phyloP scores from a whole-genome alignment of 2,329 filamentous ascomycete species.

The Tolypocladium nubicola region DNA sequence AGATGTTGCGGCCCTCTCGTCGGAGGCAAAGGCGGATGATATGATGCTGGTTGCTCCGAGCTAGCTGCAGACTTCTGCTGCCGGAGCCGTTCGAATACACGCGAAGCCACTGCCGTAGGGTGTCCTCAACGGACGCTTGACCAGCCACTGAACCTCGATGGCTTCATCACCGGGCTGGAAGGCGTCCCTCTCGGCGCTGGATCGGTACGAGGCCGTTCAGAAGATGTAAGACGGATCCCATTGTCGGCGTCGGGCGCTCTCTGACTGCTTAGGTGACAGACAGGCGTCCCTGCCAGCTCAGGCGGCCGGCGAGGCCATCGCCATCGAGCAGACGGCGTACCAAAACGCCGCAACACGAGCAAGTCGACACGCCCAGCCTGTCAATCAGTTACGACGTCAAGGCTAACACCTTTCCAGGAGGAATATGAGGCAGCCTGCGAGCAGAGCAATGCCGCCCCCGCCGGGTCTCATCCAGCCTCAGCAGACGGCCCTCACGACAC shows the following conservation, averaged over 20 bases:
- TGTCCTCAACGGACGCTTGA: neutral
- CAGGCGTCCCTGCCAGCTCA: slow-evolving; percentile 17
- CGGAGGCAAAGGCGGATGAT: neutral
- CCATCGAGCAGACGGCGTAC: slow-evolving; percentile 55
- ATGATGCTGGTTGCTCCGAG: neutral
- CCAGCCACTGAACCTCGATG: neutral
- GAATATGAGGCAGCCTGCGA: slow-evolving; percentile 41
- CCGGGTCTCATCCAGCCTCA: neutral
- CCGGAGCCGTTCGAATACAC: neutral
- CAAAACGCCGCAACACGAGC: slow-evolving; percentile 47
- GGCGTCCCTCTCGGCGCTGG: slow-evolving; percentile 40
- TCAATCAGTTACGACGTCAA: neutral
- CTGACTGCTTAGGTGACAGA: slow-evolving; percentile 8
- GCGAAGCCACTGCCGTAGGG: neutral
- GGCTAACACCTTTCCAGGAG: slow-evolving; percentile 30
- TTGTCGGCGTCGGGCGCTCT: neutral
- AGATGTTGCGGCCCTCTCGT: neutral
- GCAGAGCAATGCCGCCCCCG: neutral
- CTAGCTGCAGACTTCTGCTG: neutral
- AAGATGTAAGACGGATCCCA: slow-evolving; percentile 20
- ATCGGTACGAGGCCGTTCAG: slow-evolving; percentile 53
- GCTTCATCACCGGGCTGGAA: slow-evolving; percentile 31
- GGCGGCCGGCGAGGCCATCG: slow-evolving; percentile 40
- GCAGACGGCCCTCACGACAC: neutral
- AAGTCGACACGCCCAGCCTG: slow-evolving; percentile 13